phyloP scores from a whole-genome alignment of 495 filamentous ascomycete genomes.

The Pyronema omphalodes region DNA sequence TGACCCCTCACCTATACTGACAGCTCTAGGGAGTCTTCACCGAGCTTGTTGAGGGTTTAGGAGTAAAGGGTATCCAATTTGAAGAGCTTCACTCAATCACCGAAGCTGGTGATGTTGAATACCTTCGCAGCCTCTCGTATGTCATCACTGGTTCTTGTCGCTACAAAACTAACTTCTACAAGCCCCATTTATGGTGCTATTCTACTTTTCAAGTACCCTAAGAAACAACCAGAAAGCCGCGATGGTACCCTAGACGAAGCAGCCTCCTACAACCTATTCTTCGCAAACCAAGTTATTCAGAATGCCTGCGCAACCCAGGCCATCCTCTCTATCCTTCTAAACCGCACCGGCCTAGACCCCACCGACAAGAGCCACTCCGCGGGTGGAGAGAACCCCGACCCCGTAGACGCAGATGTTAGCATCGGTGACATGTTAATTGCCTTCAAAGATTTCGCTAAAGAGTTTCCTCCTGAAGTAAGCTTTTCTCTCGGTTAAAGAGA shows the following conservation, averaged over 20 bases:
- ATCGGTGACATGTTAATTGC: slow-evolving; percentile 31
- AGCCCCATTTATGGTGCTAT: slow-evolving; percentile 91
- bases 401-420: no score
- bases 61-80: slow-evolving; percentile 84
- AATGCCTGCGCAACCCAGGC: slow-evolving; percentile 98
- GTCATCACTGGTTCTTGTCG: slow-evolving; percentile 2
- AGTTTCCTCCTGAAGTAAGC: slow-evolving; percentile 57
- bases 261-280: slow-evolving; percentile 65
- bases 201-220: slow-evolving; percentile 97
- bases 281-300: slow-evolving; percentile 94
- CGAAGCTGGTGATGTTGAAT: slow-evolving; percentile 41
- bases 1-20: slow-evolving; percentile 3
- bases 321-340: slow-evolving; percentile 78
- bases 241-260: slow-evolving; percentile 61
- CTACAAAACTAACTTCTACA: background rate
- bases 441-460: slow-evolving; percentile 83
- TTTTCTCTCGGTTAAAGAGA: background rate
- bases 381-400: no score
- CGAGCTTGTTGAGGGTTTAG: slow-evolving; percentile 76
- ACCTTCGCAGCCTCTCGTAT: slow-evolving; percentile 43
- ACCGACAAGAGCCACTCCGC: slow-evolving; percentile 28
- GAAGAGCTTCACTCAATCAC: slow-evolving; percentile 76
- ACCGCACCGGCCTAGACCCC: slow-evolving; percentile 46
- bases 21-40: slow-evolving; percentile 78
- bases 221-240: slow-evolving; percentile 48